Evolutionary conservation across 768 basidiomycete species (phyloP), one percentile per base, ranked within the genome.

Genomic region (Boletus sp.): DNA sequence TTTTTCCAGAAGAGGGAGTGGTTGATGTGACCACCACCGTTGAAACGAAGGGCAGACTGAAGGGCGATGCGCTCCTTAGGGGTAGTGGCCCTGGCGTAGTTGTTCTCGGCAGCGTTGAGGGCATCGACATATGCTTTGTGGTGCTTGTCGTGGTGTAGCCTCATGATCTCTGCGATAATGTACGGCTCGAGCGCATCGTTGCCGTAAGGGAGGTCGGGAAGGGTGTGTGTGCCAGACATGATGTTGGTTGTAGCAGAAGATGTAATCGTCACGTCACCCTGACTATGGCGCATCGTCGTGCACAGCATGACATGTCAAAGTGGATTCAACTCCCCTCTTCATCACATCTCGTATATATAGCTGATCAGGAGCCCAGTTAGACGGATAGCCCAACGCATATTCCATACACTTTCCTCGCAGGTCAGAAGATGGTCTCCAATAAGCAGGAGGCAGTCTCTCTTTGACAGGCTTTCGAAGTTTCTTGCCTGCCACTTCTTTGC

Each of bases 1-100:
- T 95, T 95, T 80, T 85, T 91, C 95, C 95, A 97, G 80, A 98
- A 98, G 58, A 96, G 86, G 51, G 94, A 91, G 78, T 94, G 92
- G 76, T 94, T 94, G 80, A 94, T 92, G 75, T 92, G 94, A n/a
- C 65, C 67, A 11, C 67, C 67, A 5, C 67, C 67, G 28, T 67
- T 69, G 62, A 69, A 67, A 4, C 65, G 59, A 15, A 69, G 32
- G 46, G 52, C 62, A 6, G 67, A 64, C 57, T 67, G 67, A 7
- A 67, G 67, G 42, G 67, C 67, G 50, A 69, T 67, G 48, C 66
- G 61, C 50, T 67, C 67, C 52, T 89, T 92, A 69, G 90, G 83
- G 57, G 87, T 83, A 5, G 76, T 67, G 1, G 89, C 78, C 66
- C 82, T 83, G 49, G 85, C 83, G 70, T 94, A 92, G 1, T 84